Evolutionary conservation across 2,329 filamentous ascomycete genomes (phyloP), one percentile per base, ranked within the genome.

Genomic region (Xylariales sp.): DNA sequence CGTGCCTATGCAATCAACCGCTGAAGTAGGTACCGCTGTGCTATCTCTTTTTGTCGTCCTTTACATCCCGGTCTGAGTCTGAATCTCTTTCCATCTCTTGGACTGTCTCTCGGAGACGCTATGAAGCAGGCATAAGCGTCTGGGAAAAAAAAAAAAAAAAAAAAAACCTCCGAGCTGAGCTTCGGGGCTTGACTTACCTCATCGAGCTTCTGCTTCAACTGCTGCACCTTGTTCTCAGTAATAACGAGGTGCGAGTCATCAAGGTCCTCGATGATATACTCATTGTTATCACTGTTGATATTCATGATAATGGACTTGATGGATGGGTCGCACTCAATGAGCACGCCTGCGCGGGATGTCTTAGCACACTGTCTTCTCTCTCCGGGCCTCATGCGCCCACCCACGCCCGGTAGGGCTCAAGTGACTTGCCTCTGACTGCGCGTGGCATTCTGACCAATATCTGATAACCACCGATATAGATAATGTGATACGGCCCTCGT

Each of bases 301-400:
- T 81, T 85, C 50, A 86, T 70, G 54, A 91, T 83, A 67, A 90
- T 88, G 46, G 86, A 85, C 63, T 89, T 90, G 72, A 91, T 89
- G 30, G 84, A 87, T n/a, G 86, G 83, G 57, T 91, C 86, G 63
- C 84, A 88, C 61, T 88, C 79, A 61, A 91, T 80, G 47, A 91
- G 74, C 19, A 87, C 81, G 45, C 85, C 85, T 78, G 36, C 15
- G 20, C 14, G 11, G 25, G 18, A 33, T 27, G 40, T 39, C 47
- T 46, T 32, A 40, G 40, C 12, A 32, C 7, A n/a, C 14, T 15
- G 16, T 19, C 27, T 13, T 11, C 23, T n/a, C 23, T 25, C 8
- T 25, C n/a, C 23, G n/a, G n/a, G n/a, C n/a, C n/a, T n/a, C n/a
- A n/a, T n/a, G n/a, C n/a, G n/a, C n/a, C n/a, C n/a, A n/a, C n/a